These are phyloP conservation scores for Alternaria sp. DNA, from an alignment of 2,329 filamentous ascomycete genomes.

Conservation along the genomic window DNA sequence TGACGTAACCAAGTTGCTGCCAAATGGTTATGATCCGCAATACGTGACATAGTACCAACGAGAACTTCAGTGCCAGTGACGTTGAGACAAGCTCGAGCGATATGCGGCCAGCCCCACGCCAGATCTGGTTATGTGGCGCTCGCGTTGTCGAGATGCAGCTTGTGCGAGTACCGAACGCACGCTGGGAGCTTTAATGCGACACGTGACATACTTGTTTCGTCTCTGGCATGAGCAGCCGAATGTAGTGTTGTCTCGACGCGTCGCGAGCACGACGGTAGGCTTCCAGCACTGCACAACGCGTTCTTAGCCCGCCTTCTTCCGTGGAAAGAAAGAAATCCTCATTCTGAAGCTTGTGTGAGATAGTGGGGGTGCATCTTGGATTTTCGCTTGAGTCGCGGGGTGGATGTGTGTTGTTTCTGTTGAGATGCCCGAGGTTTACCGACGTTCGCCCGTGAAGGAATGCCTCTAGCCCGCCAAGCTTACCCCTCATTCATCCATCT, in stretches of 20 bases:
- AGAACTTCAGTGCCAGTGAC: background rate
- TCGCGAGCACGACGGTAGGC: background rate
- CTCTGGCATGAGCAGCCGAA: background rate
- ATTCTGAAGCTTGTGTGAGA: background rate
- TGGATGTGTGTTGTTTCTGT: background rate
- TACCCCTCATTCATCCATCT: constrained; percentile 11
- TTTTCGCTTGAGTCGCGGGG: background rate
- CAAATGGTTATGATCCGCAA: background rate
- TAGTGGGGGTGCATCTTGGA: background rate
- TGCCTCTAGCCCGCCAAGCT: constrained; percentile 5
- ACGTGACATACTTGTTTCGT: background rate
- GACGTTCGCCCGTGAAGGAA: background rate
- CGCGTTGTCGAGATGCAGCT: background rate
- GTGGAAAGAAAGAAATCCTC: background rate
- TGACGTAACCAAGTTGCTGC: background rate
- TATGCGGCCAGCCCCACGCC: background rate
- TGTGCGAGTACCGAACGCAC: background rate
- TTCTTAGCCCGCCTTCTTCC: background rate
- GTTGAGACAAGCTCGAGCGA: constrained; percentile 8
- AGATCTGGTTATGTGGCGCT: background rate
- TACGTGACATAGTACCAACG: background rate
- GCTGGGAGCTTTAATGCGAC: background rate
- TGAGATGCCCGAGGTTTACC: background rate
- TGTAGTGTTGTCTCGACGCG: background rate
- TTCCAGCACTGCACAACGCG: background rate